These are phyloP conservation scores for Pneumocystis canis DNA, from an alignment of 1,139 yeast species.

Conservation along the genomic window DNA sequence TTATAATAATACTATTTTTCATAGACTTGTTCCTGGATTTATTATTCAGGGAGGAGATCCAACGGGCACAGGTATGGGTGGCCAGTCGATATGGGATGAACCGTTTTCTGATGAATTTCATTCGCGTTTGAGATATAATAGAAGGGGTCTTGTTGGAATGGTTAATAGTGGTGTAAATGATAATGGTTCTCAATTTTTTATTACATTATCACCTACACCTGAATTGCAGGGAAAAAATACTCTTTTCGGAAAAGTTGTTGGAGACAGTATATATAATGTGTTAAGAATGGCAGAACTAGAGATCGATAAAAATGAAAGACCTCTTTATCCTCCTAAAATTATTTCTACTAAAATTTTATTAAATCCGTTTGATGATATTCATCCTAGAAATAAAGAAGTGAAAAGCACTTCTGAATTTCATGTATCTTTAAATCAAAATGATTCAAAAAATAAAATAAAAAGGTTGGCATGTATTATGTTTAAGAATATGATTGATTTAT, in stretches of 20 bases:
- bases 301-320: conserved; percentile 29
- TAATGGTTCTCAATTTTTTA: conserved; percentile 38
- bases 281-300: conserved; percentile 40
- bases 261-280: conserved; percentile 43
- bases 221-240: conserved; percentile 36
- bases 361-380: conserved; percentile 39
- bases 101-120: conserved; percentile 37
- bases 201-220: conserved; percentile 34
- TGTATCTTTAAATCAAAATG: not conserved
- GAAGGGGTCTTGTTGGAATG: conserved; percentile 45
- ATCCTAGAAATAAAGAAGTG: conserved; percentile 17
- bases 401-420: conserved; percentile 14
- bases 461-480: conserved; percentile 6
- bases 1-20: conserved; percentile 33
- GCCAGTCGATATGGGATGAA: conserved; percentile 20
- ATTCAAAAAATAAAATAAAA: conserved; percentile 16
- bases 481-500: conserved; percentile 9
- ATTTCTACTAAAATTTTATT: conserved; percentile 30
- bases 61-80: conserved; percentile 25
- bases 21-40: conserved; percentile 29
- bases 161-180: conserved; percentile 27
- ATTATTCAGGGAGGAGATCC: conserved; percentile 31
- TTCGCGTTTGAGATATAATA: conserved; percentile 38
- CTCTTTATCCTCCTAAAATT: conserved; percentile 40
- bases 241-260: conserved; percentile 49